phyloP scores from a whole-genome alignment of 164 flowering plant genomes.

The Berberis vulgaris region DNA sequence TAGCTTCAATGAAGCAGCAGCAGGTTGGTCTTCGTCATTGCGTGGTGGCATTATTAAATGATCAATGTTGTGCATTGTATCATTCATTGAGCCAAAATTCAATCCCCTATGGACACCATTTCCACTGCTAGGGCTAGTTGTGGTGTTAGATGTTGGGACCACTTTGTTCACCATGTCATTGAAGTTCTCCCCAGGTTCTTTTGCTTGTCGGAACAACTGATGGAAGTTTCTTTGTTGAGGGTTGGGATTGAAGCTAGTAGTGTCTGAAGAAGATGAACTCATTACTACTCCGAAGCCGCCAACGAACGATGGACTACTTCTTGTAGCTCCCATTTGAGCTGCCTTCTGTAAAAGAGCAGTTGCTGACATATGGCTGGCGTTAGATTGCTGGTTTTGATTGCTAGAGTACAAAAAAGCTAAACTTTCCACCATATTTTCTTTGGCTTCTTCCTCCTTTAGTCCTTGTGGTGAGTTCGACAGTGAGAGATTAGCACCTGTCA shows the following conservation, averaged over 20 bases:
- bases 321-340: conserved; percentile 69
- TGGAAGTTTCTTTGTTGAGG: conserved; percentile 8
- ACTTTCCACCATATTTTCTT: conserved; percentile 15
- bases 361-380: conserved; percentile 43
- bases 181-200: not conserved
- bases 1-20: not conserved
- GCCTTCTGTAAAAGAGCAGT: conserved; percentile 70
- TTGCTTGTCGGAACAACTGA: conserved; percentile 12
- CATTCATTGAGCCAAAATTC: conserved; percentile 12
- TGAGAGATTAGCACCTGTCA: conserved; percentile 14
- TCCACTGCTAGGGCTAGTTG: conserved; percentile 3
- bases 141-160: not conserved
- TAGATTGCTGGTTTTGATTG: conserved; percentile 9
- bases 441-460: conserved; percentile 23
- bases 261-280: conserved; percentile 21
- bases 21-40: not conserved
- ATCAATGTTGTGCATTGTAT: conserved; percentile 1
- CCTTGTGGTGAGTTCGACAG: conserved; percentile 11
- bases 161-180: not conserved
- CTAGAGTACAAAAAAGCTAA: conserved; percentile 14
- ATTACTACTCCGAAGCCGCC: conserved; percentile 21
- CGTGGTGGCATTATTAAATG: conserved; percentile 10
- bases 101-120: not conserved
- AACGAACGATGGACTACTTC: conserved; percentile 26
- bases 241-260: conserved; percentile 2